phyloP scores from a whole-genome alignment of 306 rosid genomes.

The Boehmeria nivea region DNA sequence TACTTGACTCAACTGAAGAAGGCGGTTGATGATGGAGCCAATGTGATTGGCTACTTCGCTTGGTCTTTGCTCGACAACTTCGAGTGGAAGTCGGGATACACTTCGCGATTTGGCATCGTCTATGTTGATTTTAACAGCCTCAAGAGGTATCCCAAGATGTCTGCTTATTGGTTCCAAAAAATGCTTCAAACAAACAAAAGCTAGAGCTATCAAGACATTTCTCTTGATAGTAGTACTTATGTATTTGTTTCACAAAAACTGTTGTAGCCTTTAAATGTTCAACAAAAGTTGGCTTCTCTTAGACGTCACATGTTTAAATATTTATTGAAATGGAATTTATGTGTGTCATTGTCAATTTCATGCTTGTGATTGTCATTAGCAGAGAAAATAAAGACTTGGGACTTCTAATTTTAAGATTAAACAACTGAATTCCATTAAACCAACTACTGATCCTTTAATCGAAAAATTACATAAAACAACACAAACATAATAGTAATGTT shows the following conservation, averaged over 20 bases:
- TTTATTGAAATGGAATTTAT: too few species aligned
- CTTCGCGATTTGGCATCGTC: constrained; percentile 86
- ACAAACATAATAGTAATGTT: too few species aligned
- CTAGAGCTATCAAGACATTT: neutral
- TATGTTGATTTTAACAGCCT: constrained; percentile 76
- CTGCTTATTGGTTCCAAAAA: constrained; percentile 85
- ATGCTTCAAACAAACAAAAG: constrained; percentile 42
- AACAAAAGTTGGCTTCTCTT: neutral
- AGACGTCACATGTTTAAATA: too few species aligned
- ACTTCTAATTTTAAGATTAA: too few species aligned
- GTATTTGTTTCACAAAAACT: neutral
- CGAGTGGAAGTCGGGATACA: constrained; percentile 90
- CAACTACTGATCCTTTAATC: too few species aligned
- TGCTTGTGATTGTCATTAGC: too few species aligned
- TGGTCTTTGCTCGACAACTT: constrained; percentile 95
- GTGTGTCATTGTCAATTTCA: too few species aligned
- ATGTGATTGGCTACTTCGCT: constrained; percentile 73
- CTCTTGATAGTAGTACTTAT: neutral
- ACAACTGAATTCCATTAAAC: too few species aligned
- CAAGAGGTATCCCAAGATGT: constrained; percentile 81
- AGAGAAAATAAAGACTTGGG: too few species aligned
- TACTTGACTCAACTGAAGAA: constrained; percentile 67
- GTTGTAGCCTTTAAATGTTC: neutral
- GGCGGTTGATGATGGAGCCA: constrained; percentile 72
- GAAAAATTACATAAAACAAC: too few species aligned